These are phyloP conservation scores for Aureobasidium sp. DNA, from an alignment of 2,329 filamentous ascomycete species.

Conservation along the genomic window DNA sequence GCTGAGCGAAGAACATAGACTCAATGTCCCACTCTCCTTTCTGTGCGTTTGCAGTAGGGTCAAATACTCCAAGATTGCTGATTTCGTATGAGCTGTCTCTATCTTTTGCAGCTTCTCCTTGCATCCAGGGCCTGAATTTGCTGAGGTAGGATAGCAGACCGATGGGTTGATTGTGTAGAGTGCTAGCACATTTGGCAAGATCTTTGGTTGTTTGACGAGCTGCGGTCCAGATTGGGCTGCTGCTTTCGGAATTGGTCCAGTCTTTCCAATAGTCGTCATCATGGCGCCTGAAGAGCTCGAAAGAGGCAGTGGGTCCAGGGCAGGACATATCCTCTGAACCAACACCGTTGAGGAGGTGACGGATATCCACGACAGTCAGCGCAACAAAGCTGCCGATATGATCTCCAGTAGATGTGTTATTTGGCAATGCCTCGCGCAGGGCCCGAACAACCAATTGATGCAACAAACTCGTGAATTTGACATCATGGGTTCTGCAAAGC, in stretches of 20 bases:
- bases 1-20: conserved; percentile 39
- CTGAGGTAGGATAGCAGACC: conserved; percentile 38
- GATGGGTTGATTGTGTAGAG: conserved; percentile 35
- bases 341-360: conserved; percentile 17
- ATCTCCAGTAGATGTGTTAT: neutral
- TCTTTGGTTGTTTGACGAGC: conserved; percentile 28
- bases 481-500: conserved; percentile 27
- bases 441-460: conserved; percentile 34
- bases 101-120: conserved; percentile 31
- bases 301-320: neutral
- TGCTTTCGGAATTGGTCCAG: conserved; percentile 9
- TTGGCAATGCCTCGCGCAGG: conserved; percentile 19
- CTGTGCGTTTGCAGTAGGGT: conserved; percentile 16
- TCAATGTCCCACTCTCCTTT: conserved; percentile 22
- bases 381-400: conserved; percentile 30
- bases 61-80: conserved; percentile 40
- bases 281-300: neutral
- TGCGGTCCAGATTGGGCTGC: conserved; percentile 27
- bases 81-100: conserved; percentile 40
- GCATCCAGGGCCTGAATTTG: conserved; percentile 35
- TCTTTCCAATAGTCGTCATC: conserved; percentile 13
- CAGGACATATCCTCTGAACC: neutral
- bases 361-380: conserved; percentile 37
- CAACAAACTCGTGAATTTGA: conserved; percentile 38
- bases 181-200: conserved; percentile 28